A percentile compares a stretch with the other conserved stretches of the same genome.
phyloP scores from a whole-genome alignment of 129 eudicot species.

The Saposhnikovia divaricata region DNA sequence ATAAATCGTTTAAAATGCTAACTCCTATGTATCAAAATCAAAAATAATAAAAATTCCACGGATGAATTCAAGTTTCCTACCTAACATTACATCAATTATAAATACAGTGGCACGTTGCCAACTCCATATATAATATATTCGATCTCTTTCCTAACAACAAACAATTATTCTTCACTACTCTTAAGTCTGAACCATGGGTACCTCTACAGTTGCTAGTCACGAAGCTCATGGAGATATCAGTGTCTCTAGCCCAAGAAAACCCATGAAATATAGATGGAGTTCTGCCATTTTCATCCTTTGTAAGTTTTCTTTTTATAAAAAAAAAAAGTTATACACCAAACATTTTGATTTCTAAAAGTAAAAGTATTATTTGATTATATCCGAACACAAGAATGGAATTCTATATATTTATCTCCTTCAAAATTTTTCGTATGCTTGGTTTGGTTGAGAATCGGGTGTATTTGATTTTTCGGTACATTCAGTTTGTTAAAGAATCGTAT shows the following conservation, averaged over 20 bases:
- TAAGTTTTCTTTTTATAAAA: background rate
- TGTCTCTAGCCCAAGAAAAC: background rate
- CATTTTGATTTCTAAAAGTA: background rate
- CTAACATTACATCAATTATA: background rate
- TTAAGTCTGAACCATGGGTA: background rate
- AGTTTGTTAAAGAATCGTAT: background rate
- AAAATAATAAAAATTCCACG: too few species aligned
- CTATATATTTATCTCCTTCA: too few species aligned
- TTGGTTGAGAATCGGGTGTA: background rate
- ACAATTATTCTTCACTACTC: background rate
- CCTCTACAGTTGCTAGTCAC: background rate
- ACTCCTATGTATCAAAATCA: too few species aligned
- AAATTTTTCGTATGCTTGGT: too few species aligned
- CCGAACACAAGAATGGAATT: too few species aligned
- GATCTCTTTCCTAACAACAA: background rate
- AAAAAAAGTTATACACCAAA: too few species aligned
- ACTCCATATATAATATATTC: background rate
- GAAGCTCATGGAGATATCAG: background rate
- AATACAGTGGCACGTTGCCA: background rate
- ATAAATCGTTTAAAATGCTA: too few species aligned
- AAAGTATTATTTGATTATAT: background rate
- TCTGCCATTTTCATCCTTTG: conserved; percentile 78
- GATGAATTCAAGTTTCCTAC: background rate
- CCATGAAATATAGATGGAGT: conserved; percentile 57
- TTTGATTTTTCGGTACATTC: background rate